Evolutionary conservation across 1,284 basidiomycete species (phyloP).

Genomic region (Ustilago hordei): DNA sequence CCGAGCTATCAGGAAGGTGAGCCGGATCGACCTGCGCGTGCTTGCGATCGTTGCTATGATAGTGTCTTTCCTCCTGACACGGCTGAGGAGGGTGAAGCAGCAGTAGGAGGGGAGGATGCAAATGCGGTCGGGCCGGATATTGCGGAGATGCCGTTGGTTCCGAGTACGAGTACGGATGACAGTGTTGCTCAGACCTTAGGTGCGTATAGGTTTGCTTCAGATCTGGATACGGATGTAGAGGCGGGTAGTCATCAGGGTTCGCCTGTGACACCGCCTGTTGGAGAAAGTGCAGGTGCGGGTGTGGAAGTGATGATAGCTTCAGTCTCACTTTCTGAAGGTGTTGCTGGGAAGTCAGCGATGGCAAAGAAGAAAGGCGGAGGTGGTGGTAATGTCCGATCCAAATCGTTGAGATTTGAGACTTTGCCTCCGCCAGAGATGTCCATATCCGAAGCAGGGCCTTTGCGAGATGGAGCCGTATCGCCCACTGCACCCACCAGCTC

Average conservation of each 20-base stretch:
- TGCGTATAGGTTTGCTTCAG: constrained; percentile 20
- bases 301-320: constrained; percentile 6
- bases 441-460: background rate
- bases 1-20: constrained; percentile 62
- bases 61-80: constrained; percentile 76
- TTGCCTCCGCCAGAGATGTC: constrained; percentile 24
- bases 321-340: constrained; percentile 2
- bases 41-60: constrained; percentile 87
- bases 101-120: background rate
- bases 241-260: constrained; percentile 25
- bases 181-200: constrained; percentile 25
- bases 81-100: constrained; percentile 24
- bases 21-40: constrained; percentile 77
- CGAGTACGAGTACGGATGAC: constrained; percentile 40
- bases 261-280: constrained; percentile 34
- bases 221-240: constrained; percentile 24
- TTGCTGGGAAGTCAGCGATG: constrained; percentile 18
- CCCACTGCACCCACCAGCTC: constrained; percentile 17
- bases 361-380: constrained; percentile 18
- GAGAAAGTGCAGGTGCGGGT: constrained; percentile 6
- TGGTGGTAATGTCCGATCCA: constrained; percentile 24
- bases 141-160: constrained; percentile 40
- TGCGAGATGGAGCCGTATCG: constrained; percentile 18
- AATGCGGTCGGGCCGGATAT: constrained; percentile 10
- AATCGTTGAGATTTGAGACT: constrained; percentile 48